Evolutionary conservation across 164 flowering plant genomes (phyloP), one percentile per base, ranked within the genome.

Genomic region (Houttuynia cordata): DNA sequence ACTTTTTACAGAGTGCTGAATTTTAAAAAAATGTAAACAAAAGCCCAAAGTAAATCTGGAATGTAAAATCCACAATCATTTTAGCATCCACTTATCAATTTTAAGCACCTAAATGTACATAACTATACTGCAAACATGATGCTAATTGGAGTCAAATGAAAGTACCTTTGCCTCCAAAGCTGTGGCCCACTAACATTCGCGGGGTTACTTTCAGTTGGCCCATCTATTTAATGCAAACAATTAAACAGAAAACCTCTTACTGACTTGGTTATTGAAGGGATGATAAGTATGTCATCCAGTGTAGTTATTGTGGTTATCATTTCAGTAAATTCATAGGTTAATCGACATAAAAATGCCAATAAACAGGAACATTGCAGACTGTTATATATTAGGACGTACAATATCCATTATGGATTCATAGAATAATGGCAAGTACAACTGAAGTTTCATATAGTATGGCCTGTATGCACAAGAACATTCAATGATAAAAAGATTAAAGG

Each of bases 131-230:
- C 34, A 54, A 54, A 23, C 7, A 21, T 8, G 25, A 54, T 23
- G 24, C 14, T 24, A 54, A 34, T 53, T 47, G 37, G 59, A 67
- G 52, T 7, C n/a, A 41, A 61, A 14, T 24, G 18, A 12, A 45
- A 53, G 24, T 81, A 89, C 98, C 98, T 87, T 93, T 93, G 67
- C 98, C 98, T 66, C 98, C 98, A 80, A 93, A 89, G 76, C 98
- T 93, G 68, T 93, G 98, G 56, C 98, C 97, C 70, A 93, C 83
- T 65, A 93, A 66, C 61, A 93, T 77, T 49, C 96, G 78, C 49
- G 98, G 98, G 50, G 90, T 87, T 59, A 93, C 62, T 74, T 75
- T 84, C 54, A 92, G 86, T 60, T 78, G 77, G 25, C 78, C 81
- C 67, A 89, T 86, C 98, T 92, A 61, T 62, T 62, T 47, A 69